A percentile compares a stretch with the other conserved stretches of the same genome.
Conservation (phyloP, 2,329 filamentous ascomycete genomes). For the Diaporthe citrichinensis region DNA sequence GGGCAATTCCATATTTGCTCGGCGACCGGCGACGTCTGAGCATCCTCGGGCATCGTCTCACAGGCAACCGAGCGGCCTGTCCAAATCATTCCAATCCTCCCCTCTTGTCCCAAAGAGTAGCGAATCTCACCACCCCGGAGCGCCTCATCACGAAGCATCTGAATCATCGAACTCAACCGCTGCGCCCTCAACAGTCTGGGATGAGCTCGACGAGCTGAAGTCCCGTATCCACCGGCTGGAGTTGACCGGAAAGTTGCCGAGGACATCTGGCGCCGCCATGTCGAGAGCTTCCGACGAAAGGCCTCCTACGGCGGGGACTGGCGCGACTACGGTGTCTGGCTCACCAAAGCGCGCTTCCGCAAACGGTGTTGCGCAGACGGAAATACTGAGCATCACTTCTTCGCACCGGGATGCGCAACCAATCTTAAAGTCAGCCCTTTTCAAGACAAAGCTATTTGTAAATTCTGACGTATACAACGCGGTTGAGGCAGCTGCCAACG, state of each 20-base stretch:
- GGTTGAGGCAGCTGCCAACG: slow-evolving; percentile 84
- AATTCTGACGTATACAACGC: slow-evolving; percentile 80
- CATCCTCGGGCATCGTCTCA: slow-evolving; percentile 36
- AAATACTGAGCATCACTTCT: slow-evolving; percentile 53
- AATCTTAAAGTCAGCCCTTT: slow-evolving; percentile 83
- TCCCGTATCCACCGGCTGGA: slow-evolving; percentile 92
- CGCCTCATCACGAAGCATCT: slow-evolving; percentile 74
- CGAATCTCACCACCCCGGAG: slow-evolving; percentile 55
- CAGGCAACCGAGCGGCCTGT: slow-evolving; percentile 48
- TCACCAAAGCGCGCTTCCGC: slow-evolving; percentile 83
- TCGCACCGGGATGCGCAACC: slow-evolving; percentile 76
- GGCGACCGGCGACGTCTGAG: slow-evolving; percentile 47
- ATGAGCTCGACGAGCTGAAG: slow-evolving; percentile 95
- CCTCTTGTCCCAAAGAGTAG: slow-evolving; percentile 66
- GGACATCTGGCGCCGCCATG: slow-evolving; percentile 85
- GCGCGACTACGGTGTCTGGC: slow-evolving; percentile 89
- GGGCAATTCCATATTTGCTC: slow-evolving; percentile 48
- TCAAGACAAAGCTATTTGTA: slow-evolving; percentile 81
- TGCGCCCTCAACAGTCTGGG: slow-evolving; percentile 95
- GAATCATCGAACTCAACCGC: slow-evolving; percentile 91
- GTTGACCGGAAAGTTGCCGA: slow-evolving; percentile 87
- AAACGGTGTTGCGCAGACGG: slow-evolving; percentile 60
- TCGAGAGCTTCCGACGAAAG: slow-evolving; percentile 82
- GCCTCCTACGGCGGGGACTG: slow-evolving; percentile 91
- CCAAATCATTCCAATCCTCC: slow-evolving; percentile 70